Conservation (phyloP, 2,329 filamentous ascomycete species). For the Curvularia spicifera region DNA sequence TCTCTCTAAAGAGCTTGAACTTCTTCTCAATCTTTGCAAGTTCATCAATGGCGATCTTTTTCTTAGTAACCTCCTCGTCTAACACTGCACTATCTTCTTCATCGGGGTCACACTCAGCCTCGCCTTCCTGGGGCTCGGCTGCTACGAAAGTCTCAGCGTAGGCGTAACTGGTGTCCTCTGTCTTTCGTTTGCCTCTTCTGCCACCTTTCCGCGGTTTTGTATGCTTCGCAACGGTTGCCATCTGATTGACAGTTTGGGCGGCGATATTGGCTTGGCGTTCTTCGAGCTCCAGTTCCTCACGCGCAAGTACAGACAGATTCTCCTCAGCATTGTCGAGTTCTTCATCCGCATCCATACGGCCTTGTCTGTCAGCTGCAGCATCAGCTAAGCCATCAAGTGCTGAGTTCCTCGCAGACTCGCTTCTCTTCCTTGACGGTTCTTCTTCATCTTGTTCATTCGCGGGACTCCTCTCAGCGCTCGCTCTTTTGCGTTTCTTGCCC, state of each 20-base stretch:
- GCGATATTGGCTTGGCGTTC: slow-evolving; percentile 45
- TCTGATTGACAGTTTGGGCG: slow-evolving; percentile 40
- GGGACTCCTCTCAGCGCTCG: slow-evolving; percentile 50
- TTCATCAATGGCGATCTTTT: slow-evolving; percentile 79
- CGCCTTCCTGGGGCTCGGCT: slow-evolving; percentile 68
- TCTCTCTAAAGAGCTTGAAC: slow-evolving; percentile 84
- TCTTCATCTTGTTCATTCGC: slow-evolving; percentile 41
- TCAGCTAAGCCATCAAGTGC: slow-evolving; percentile 42
- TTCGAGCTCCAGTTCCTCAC: slow-evolving; percentile 44
- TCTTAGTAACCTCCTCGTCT: slow-evolving; percentile 68
- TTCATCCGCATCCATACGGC: slow-evolving; percentile 50
- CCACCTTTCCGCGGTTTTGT: slow-evolving; percentile 48
- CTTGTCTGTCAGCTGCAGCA: slow-evolving; percentile 34
- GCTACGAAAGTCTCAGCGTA: slow-evolving; percentile 57
- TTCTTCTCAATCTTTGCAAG: slow-evolving; percentile 83
- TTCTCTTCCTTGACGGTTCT: slow-evolving; percentile 50
- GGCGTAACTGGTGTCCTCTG: slow-evolving; percentile 41
- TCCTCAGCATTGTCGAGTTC: slow-evolving; percentile 60
- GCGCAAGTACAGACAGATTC: slow-evolving; percentile 39
- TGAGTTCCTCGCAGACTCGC: slow-evolving; percentile 32
- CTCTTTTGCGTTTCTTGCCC: slow-evolving; percentile 55
- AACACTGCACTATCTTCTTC: slow-evolving; percentile 48
- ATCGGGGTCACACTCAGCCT: slow-evolving; percentile 56
- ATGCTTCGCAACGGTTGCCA: slow-evolving; percentile 47
- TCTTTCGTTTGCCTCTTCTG: slow-evolving; percentile 61